phyloP scores from a whole-genome alignment of 2,329 filamentous ascomycete species.

The Fusarium stilboides region DNA sequence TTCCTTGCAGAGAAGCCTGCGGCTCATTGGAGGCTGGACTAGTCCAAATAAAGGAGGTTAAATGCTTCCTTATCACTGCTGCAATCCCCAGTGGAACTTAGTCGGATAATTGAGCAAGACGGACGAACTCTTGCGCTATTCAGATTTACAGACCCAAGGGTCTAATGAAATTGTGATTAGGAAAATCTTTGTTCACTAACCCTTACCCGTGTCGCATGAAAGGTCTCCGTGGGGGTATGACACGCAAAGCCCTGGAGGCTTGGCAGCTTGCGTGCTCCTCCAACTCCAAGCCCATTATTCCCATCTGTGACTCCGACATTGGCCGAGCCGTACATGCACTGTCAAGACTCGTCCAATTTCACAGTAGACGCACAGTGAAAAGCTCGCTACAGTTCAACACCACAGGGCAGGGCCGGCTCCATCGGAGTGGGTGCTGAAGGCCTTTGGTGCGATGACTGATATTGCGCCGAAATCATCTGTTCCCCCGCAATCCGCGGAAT shows the following conservation, averaged over 20 bases:
- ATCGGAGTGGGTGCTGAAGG: slow-evolving; percentile 40
- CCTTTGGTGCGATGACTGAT: slow-evolving; percentile 46
- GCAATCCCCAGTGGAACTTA: slow-evolving; percentile 13
- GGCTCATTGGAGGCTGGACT: slow-evolving; percentile 41
- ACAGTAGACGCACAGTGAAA: slow-evolving; percentile 24
- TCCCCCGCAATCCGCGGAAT: slow-evolving; percentile 28
- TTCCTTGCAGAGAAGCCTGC: slow-evolving; percentile 47
- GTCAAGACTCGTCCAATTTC: not conserved
- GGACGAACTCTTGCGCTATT: slow-evolving; percentile 21
- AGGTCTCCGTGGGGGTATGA: slow-evolving; percentile 27
- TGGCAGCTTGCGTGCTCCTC: slow-evolving; percentile 18
- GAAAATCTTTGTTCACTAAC: slow-evolving; percentile 9
- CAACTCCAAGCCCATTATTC: slow-evolving; percentile 31
- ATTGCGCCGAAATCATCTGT: slow-evolving; percentile 44
- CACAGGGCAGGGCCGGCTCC: slow-evolving; percentile 12
- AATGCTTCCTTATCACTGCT: slow-evolving; percentile 22
- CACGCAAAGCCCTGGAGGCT: slow-evolving; percentile 5
- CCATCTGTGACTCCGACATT: slow-evolving; percentile 43
- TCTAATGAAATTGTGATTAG: slow-evolving; percentile 8
- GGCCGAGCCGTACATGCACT: slow-evolving; percentile 45
- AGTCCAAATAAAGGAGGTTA: slow-evolving; percentile 33
- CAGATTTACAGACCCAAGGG: slow-evolving; percentile 11
- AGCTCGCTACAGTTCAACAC: slow-evolving; percentile 13
- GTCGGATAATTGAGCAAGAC: slow-evolving; percentile 29
- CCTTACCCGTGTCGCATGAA: slow-evolving; percentile 28